Base-by-base conservation (phyloP, 2,329 filamentous ascomycete species). In the Metarhizium rileyi region DNA sequence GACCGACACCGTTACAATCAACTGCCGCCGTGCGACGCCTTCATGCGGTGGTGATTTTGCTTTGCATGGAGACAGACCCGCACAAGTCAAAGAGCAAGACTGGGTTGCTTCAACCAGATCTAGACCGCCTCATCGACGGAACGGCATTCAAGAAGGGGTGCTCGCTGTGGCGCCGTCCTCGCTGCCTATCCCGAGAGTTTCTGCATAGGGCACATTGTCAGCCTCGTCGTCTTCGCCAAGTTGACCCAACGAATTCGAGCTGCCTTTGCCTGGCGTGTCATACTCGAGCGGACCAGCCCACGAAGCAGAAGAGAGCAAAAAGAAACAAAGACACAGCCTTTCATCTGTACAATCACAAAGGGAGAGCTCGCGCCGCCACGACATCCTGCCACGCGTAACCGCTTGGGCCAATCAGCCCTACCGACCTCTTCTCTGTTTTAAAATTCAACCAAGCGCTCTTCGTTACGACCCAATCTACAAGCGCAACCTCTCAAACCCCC, bases 51-150 rank as follows among this genome's bases (percentile, higher is more conserved):
- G 27, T 28, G 33, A n/a, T 18, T 18, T 26, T 27, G 22, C 41
- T 20, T 5, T 9, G 8, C 27, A 44, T 44, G 27, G 8, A 42
- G 36, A 46, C 27, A 20, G 33, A 48, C 41, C 26, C 33, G 49
- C 45, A 44, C 26, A 42, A 40, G 44, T 42, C 38, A 30, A 16
- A 45, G 33, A 48, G 5, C 26, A 42, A 5, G 18, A 20, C 12
- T 6, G 23, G 23, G 40, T 16, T 33, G n/a, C 26, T 40, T 18
- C 36, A 10, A 22, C 33, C 33, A 16, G 22, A 47, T 16, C 16
- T 25, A 45, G 49, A 51, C 33, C 46, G 46, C 49, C 42, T 26
- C 49, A 26, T 35, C 35, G 26, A 48, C 49, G 33, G 42, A 51
- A 46, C 49, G 41, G 46, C 46, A 42, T 46, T 48, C 35, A 41